Evolutionary conservation across 225 moss, liverwort and hornwort genomes (phyloP).

Genomic region (Climacium dendroides): DNA sequence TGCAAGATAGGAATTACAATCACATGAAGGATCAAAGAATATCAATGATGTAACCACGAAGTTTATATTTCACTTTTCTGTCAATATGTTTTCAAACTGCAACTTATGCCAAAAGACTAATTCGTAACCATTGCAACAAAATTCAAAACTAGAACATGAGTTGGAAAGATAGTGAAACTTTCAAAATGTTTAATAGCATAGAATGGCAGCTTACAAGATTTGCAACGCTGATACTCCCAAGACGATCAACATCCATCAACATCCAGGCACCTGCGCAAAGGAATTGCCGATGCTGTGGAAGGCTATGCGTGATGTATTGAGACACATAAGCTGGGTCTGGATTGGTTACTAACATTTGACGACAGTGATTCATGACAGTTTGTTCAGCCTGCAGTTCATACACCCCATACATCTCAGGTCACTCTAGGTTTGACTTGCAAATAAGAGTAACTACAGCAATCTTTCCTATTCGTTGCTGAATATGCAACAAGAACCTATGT

Average conservation of each 20-base stretch:
- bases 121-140: background rate
- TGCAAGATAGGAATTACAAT: background rate
- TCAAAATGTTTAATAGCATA: background rate
- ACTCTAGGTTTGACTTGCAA: background rate
- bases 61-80: background rate
- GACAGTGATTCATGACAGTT: slow-evolving; percentile 64
- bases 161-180: background rate
- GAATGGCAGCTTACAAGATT: slow-evolving; percentile 55
- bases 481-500: background rate
- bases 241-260: slow-evolving; percentile 80
- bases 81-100: background rate
- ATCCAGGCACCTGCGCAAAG: slow-evolving; percentile 95
- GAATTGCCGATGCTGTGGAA: slow-evolving; percentile 77
- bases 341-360: slow-evolving; percentile 61
- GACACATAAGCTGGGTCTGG: slow-evolving; percentile 60
- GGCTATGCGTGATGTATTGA: slow-evolving; percentile 62
- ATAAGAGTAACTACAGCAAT: background rate
- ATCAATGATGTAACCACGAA: background rate
- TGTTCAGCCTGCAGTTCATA: slow-evolving; percentile 58
- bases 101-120: background rate
- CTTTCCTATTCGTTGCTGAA: background rate
- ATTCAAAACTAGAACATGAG: background rate
- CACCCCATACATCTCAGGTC: slow-evolving; percentile 5
- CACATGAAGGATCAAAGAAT: background rate
- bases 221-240: slow-evolving; percentile 59